Evolutionary conservation across 2,329 filamentous ascomycete species (phyloP), one percentile per base, ranked within the genome.

Genomic region (Hymenoscyphus occultus): DNA sequence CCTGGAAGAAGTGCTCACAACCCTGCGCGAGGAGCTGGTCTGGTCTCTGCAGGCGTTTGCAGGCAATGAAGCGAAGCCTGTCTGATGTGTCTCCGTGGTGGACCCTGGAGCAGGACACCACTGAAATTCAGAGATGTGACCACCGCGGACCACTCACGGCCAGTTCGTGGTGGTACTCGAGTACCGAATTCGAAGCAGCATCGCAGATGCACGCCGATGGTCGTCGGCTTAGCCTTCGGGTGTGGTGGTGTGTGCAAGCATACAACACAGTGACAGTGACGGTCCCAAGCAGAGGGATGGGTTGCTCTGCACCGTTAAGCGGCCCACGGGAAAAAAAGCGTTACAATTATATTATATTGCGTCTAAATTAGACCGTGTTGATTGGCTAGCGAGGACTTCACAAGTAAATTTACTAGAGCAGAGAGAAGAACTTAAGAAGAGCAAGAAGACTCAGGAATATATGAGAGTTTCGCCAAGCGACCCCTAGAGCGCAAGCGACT

Each of bases 191-290:
- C 60, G 48, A 56, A 56, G 40, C 22, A 51, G 19, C 42, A 61
- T 32, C 45, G 35, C 57, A 22, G 19, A 39, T 39, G 19, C 35
- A 39, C 35, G 40, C 22, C n/a, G 61, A 60, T 60, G 62, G 57
- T 51, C 56, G 62, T 42, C 19, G 57, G 12, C 39, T 48, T 64
- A 64, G 63, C 63, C 35, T 48, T 61, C 59, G 59, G 63, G 63
- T 64, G 59, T 22, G 22, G 19, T 54, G 39, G 35, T 35, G 35
- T 51, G 45, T 51, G 45, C n/a, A 48, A 48, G 42, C 40, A 14
- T 48, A 5, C 45, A 51, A 10, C 9, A n/a, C 45, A 28, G 22
- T 54, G 48, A 54, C 48, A 28, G 22, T 54, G 48, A 54, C 48
- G 10, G 7, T 54, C 48, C 19, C 19, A 54, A 28, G 48, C 22